phyloP scores from a whole-genome alignment of 2,329 filamentous ascomycete species.

The Cladorrhinum sp. region DNA sequence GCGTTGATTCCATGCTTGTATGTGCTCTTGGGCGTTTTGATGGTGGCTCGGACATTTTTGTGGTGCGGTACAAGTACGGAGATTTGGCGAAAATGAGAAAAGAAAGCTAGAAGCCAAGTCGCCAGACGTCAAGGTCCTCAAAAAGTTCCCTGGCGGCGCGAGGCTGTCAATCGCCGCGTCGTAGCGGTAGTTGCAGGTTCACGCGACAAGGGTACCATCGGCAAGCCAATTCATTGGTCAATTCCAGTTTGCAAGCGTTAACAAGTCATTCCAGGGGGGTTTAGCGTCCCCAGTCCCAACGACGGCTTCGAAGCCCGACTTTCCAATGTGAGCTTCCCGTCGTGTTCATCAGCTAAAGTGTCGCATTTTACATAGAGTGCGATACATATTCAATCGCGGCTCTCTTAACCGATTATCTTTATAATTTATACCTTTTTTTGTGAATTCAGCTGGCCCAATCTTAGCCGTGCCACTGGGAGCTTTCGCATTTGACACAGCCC shows the following conservation, averaged over 20 bases:
- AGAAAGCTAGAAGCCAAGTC: too few species aligned
- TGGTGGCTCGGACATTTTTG: slow-evolving; percentile 32
- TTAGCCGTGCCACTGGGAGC: neutral
- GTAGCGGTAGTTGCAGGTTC: slow-evolving; percentile 4
- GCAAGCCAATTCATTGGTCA: neutral
- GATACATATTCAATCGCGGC: neutral
- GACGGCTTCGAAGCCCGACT: neutral
- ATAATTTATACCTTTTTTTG: neutral
- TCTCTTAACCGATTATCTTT: neutral
- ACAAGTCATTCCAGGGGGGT: neutral
- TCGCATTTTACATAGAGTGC: neutral
- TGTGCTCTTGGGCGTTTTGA: slow-evolving; percentile 42
- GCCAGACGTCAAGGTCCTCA: neutral
- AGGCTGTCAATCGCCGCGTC: slow-evolving; percentile 2
- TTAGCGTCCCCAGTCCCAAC: neutral
- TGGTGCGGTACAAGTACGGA: too few species aligned
- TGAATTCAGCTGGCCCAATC: neutral
- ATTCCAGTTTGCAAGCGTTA: neutral
- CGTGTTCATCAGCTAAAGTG: neutral
- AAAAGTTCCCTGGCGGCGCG: slow-evolving; percentile 6
- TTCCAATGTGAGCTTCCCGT: neutral
- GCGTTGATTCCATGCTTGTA: slow-evolving; percentile 39
- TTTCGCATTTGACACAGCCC: neutral
- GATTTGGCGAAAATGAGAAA: too few species aligned
- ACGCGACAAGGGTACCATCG: slow-evolving; percentile 2